These are phyloP conservation scores for Colletotrichum lupini DNA, from an alignment of 2,329 filamentous ascomycete species.

Conservation along the genomic window DNA sequence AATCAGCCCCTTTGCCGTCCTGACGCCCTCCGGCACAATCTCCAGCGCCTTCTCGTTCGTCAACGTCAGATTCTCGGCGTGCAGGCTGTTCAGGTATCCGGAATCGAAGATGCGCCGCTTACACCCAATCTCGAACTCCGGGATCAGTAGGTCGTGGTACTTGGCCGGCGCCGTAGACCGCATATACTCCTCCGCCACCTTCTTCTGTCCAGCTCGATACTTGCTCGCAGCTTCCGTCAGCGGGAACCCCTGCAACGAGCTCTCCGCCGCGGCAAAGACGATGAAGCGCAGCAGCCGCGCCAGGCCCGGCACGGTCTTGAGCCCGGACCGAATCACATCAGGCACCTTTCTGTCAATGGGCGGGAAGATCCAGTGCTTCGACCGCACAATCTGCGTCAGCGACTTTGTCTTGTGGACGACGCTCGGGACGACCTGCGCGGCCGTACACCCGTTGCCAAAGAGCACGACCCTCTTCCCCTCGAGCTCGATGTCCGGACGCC, in stretches of 20 bases:
- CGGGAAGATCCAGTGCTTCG: slow-evolving; percentile 56
- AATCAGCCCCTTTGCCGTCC: slow-evolving; percentile 49
- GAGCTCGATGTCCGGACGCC: slow-evolving; percentile 62
- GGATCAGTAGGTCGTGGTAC: slow-evolving; percentile 71
- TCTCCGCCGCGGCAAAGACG: slow-evolving; percentile 53
- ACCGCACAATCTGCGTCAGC: slow-evolving; percentile 51
- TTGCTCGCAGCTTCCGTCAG: background rate
- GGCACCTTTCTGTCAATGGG: slow-evolving; percentile 41
- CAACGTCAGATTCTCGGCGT: slow-evolving; percentile 56
- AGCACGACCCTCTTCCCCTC: slow-evolving; percentile 59
- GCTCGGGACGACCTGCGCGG: slow-evolving; percentile 62
- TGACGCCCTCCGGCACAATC: slow-evolving; percentile 55
- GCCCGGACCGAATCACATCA: slow-evolving; percentile 42
- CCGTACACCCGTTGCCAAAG: slow-evolving; percentile 66
- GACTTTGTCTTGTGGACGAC: slow-evolving; percentile 47
- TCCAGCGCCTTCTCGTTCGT: slow-evolving; percentile 61
- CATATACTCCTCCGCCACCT: slow-evolving; percentile 53
- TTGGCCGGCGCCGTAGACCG: slow-evolving; percentile 61
- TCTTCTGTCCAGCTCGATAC: slow-evolving; percentile 50
- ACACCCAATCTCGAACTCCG: slow-evolving; percentile 72
- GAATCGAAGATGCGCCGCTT: slow-evolving; percentile 71
- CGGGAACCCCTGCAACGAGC: slow-evolving; percentile 46
- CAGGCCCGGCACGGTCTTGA: slow-evolving; percentile 60
- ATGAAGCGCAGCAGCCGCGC: slow-evolving; percentile 52
- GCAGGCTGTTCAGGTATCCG: slow-evolving; percentile 63